A percentile compares a stretch with the other conserved stretches of the same genome.
phyloP scores from a whole-genome alignment of 2,329 filamentous ascomycete species.

The Cytospora piceae region DNA sequence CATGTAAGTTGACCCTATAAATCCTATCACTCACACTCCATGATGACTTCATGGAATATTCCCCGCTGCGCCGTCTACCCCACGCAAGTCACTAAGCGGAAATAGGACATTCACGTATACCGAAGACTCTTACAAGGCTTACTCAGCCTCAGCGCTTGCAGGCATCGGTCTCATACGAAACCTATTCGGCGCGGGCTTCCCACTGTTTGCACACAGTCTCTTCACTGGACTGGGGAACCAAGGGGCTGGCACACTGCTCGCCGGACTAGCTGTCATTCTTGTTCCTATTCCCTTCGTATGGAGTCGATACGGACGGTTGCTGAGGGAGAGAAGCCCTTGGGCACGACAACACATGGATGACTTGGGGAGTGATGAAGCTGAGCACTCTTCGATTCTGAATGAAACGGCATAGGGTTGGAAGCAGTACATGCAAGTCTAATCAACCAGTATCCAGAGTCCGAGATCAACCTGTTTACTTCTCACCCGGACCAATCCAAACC shows the following conservation, averaged over 20 bases:
- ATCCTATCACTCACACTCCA: neutral
- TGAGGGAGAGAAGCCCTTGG: constrained; percentile 37
- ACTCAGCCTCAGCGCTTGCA: constrained; percentile 46
- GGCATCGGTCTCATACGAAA: constrained; percentile 46
- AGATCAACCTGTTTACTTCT: neutral
- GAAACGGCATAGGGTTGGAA: neutral
- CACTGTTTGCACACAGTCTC: constrained; percentile 43
- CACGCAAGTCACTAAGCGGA: neutral
- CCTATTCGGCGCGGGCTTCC: constrained; percentile 44
- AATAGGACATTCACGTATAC: constrained; percentile 49
- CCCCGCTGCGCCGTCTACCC: too few relatives aligned
- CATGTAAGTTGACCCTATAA: constrained; percentile 36
- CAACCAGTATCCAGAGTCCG: neutral
- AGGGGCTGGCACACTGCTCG: constrained; percentile 43
- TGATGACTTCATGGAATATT: too few relatives aligned
- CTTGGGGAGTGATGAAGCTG: constrained; percentile 26
- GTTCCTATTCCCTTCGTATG: constrained; percentile 41
- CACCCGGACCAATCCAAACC: neutral
- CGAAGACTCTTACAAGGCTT: constrained; percentile 51
- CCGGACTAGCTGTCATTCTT: constrained; percentile 40
- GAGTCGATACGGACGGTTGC: constrained; percentile 33
- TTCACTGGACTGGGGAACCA: constrained; percentile 41
- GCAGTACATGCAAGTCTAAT: neutral
- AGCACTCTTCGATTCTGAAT: neutral
- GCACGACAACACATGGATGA: constrained; percentile 35